These are phyloP conservation scores for Trifolium dubium DNA, from an alignment of 306 rosid species.

Conservation along the genomic window DNA sequence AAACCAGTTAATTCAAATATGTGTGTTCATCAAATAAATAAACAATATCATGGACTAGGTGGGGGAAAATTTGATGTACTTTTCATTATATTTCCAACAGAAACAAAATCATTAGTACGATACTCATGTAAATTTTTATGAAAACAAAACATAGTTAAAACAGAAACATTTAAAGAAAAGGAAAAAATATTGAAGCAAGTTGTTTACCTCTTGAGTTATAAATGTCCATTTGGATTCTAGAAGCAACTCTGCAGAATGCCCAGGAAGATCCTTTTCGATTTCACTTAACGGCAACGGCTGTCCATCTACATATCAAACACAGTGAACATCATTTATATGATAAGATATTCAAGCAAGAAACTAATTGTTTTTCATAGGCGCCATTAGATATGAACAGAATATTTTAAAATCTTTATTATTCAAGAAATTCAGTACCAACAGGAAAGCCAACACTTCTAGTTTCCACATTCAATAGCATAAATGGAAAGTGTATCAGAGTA, in stretches of 20 bases:
- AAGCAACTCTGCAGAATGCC: constrained; percentile 54
- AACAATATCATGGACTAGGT: neutral
- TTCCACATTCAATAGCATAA: constrained; percentile 15
- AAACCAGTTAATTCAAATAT: neutral
- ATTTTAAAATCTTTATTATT: neutral
- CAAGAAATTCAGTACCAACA: constrained; percentile 5
- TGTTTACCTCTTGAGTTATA: constrained; percentile 73
- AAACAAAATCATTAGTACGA: neutral
- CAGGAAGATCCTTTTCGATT: constrained; percentile 70
- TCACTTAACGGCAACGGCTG: constrained; percentile 60
- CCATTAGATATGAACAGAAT: neutral
- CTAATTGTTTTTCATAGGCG: neutral
- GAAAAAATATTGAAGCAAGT: constrained; percentile 6
- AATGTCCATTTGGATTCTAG: constrained; percentile 89
- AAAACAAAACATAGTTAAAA: constrained; percentile 1
- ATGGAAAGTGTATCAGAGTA: neutral
- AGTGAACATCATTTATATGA: neutral
- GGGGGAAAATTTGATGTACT: neutral
- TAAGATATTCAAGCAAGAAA: constrained; percentile 18
- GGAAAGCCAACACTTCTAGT: neutral
- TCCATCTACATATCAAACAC: constrained; percentile 58
- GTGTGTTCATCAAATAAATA: neutral
- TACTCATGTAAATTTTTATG: neutral
- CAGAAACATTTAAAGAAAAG: neutral
- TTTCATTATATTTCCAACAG: constrained; percentile 2